These are phyloP conservation scores for Pelargonium cotyledonis DNA, from an alignment of 441 rosid species.

Conservation along the genomic window DNA sequence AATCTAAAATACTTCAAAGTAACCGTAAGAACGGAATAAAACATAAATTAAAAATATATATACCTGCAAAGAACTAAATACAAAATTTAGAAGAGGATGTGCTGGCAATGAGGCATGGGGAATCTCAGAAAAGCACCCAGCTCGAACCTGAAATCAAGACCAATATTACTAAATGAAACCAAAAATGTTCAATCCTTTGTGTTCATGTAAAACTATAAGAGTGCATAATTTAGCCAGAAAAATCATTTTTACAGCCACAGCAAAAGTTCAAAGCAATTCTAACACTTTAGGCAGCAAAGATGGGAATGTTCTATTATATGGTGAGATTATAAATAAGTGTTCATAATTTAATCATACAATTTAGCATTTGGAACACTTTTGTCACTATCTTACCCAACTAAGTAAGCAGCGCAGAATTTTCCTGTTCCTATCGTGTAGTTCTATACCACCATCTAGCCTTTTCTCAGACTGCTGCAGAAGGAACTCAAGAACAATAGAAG, in stretches of 20 bases:
- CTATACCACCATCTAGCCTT: conserved; percentile 39
- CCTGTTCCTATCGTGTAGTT: conserved; percentile 56
- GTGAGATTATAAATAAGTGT: too few species aligned
- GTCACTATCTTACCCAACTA: conserved; percentile 75
- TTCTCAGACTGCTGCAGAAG: conserved; percentile 79
- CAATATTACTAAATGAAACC: conserved; percentile 19
- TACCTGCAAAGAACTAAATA: conserved; percentile 81
- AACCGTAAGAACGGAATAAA: neutral
- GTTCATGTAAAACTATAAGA: neutral
- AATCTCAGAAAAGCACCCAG: conserved; percentile 91
- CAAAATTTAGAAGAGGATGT: conserved; percentile 82
- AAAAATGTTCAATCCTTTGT: conserved; percentile 7
- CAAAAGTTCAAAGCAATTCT: neutral
- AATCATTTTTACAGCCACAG: neutral
- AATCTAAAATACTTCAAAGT: conserved; percentile 14
- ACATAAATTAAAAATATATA: conserved; percentile 2
- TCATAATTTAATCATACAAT: neutral
- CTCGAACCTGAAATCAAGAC: conserved; percentile 58
- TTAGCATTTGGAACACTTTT: conserved; percentile 10
- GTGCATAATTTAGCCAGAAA: conserved; percentile 1
- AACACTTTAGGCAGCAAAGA: neutral
- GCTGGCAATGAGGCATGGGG: conserved; percentile 62
- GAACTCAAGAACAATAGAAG: conserved; percentile 82
- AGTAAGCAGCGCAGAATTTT: conserved; percentile 87
- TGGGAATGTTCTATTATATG: neutral